Conservation (phyloP, 2,329 filamentous ascomycete species). For the Monosporascus cannonballus region DNA sequence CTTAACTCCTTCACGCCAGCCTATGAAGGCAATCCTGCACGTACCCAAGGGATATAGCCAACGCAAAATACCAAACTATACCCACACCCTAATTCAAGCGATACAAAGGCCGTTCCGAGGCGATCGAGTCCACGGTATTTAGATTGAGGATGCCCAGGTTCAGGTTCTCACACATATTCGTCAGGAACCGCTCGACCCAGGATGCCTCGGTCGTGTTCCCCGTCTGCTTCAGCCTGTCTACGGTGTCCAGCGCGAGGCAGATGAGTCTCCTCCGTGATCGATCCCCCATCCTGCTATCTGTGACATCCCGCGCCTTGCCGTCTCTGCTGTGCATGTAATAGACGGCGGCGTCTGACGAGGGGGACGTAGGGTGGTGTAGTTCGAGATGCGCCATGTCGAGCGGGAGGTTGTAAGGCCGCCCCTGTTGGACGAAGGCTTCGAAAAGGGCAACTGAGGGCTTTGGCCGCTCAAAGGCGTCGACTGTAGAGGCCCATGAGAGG, state of each 20-base stretch:
- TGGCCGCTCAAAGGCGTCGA: conserved; percentile 39
- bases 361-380: conserved; percentile 47
- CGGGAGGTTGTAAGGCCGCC: conserved; percentile 31
- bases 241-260: conserved; percentile 20
- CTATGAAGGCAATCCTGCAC: not conserved
- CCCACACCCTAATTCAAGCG: conserved; percentile 1
- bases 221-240: conserved; percentile 15
- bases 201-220: conserved; percentile 17
- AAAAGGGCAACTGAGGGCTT: conserved; percentile 43
- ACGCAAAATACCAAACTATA: conserved; percentile 1
- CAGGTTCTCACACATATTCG: conserved; percentile 11
- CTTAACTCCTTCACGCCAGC: conserved; percentile 10
- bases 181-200: conserved; percentile 18
- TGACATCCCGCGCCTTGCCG: conserved; percentile 1
- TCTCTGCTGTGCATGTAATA: conserved; percentile 31
- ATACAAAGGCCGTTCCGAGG: conserved; percentile 7
- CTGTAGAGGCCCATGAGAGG: conserved; percentile 47
- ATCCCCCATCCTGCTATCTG: not conserved
- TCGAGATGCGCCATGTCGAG: conserved; percentile 48
- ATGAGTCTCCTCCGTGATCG: conserved; percentile 6
- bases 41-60: too few relatives aligned
- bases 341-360: conserved; percentile 41
- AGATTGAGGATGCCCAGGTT: conserved; percentile 13
- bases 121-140: conserved; percentile 3
- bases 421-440: conserved; percentile 45